Conservation (phyloP, 129 eudicot genomes). For the Kitagawia praeruptora region DNA sequence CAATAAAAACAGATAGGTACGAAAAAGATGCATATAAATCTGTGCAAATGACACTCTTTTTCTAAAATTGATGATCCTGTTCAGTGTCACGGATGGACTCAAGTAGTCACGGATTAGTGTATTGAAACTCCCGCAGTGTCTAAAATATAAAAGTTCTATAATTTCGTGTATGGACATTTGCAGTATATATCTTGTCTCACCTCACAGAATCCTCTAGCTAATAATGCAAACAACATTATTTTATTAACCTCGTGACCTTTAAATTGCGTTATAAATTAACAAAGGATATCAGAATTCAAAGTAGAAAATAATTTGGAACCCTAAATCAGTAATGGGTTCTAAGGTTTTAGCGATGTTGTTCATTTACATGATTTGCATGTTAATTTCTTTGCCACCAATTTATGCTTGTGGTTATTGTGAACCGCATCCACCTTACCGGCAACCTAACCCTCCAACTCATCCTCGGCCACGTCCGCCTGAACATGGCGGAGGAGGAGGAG, state of each 20-base stretch:
- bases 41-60: not conserved
- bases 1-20: not conserved
- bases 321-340: not conserved
- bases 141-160: not conserved
- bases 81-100: constrained; percentile 4
- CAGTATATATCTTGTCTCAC: not conserved
- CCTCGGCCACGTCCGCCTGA: not conserved
- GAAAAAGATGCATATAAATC: not conserved
- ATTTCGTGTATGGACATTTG: not conserved
- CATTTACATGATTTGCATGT: not conserved
- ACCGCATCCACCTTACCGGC: not conserved
- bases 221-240: not conserved
- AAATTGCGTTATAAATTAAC: not conserved
- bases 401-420: constrained; percentile 4
- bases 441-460: constrained; percentile 2
- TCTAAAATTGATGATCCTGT: not conserved
- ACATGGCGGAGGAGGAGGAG: constrained; percentile 7
- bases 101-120: constrained; percentile 3
- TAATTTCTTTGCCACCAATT: not conserved
- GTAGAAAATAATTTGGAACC: not conserved
- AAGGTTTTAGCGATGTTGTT: constrained; percentile 1
- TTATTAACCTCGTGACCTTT: not conserved
- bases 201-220: not conserved
- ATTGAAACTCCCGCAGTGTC: not conserved
- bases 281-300: not conserved